Percentiles rank a stretch among this genome's conserved stretches.
Conservation (phyloP, 2,329 filamentous ascomycete genomes). For the Claviceps sp. region DNA sequence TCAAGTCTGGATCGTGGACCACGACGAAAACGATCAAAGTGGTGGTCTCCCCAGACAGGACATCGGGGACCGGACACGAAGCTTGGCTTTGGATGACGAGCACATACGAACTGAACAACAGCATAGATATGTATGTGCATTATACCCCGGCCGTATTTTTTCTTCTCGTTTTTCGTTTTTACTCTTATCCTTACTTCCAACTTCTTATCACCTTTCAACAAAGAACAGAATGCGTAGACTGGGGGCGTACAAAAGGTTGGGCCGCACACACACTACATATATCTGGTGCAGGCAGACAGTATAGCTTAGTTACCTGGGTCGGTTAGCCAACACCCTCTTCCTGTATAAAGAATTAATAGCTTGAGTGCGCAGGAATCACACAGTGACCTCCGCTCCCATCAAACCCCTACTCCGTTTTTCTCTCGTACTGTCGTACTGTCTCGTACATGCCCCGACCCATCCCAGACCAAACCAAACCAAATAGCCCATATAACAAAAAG, state of each 20-base stretch:
- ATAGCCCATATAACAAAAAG: conserved; percentile 10
- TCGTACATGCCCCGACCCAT: conserved; percentile 8
- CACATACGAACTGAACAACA: not conserved
- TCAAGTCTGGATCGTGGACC: not conserved
- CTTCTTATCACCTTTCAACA: not conserved
- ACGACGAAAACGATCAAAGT: not conserved
- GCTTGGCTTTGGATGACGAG: conserved; percentile 1
- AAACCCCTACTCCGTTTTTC: conserved; percentile 5
- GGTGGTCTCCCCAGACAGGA: not conserved
- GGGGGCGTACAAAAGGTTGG: not conserved
- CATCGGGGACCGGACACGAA: not conserved
- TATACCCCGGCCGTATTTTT: conserved; percentile 1
- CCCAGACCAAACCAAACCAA: conserved; percentile 6
- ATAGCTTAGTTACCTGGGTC: not conserved
- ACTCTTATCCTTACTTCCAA: not conserved
- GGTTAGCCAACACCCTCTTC: not conserved
- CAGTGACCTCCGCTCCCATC: conserved; percentile 10
- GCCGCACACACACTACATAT: not conserved
- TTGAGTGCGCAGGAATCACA: conserved; percentile 17
- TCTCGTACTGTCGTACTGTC: conserved; percentile 6
- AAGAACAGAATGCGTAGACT: not conserved
- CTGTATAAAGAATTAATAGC: conserved; percentile 2
- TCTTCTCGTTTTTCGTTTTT: not conserved
- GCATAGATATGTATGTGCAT: conserved; percentile 3
- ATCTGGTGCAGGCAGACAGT: not conserved